Evolutionary conservation across 2,329 filamentous ascomycete species (phyloP).

Genomic region (Podosphaera fusca): DNA sequence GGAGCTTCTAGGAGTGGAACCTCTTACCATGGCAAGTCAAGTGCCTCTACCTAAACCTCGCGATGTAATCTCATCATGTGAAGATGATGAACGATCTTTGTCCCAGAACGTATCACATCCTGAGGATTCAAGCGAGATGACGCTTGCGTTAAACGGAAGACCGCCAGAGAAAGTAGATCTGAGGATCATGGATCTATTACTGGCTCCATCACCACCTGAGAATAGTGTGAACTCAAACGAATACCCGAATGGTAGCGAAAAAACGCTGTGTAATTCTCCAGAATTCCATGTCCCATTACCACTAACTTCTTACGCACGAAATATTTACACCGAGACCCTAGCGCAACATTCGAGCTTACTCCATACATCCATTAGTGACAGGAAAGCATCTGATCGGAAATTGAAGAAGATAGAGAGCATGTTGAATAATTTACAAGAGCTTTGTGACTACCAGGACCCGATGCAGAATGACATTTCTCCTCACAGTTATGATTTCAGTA

Average conservation of each 20-base stretch:
- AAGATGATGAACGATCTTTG: no score
- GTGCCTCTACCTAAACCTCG: background rate
- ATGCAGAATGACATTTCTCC: constrained; percentile 21
- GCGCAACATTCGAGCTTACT: constrained; percentile 21
- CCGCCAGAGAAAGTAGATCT: no score
- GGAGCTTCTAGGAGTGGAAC: no score
- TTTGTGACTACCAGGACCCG: constrained; percentile 34
- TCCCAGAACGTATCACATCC: no score
- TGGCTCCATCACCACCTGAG: no score
- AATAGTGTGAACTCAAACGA: no score
- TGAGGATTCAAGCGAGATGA: no score
- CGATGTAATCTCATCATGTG: background rate
- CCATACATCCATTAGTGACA: constrained; percentile 25
- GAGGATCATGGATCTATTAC: no score
- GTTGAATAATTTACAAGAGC: constrained; percentile 26
- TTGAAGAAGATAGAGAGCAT: constrained; percentile 26
- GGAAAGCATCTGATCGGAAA: constrained; percentile 19
- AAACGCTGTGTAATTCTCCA: constrained; percentile 7
- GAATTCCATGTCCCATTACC: constrained; percentile 33
- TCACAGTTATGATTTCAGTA: constrained; percentile 18
- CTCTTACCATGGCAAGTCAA: background rate
- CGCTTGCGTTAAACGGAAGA: no score
- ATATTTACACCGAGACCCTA: constrained; percentile 28
- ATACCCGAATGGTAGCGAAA: background rate
- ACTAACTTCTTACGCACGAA: constrained; percentile 28